Percentiles rank a stretch among this genome's conserved stretches.
These are phyloP conservation scores for Alnus glutinosa DNA, from an alignment of 306 rosid genomes.

Conservation along the genomic window DNA sequence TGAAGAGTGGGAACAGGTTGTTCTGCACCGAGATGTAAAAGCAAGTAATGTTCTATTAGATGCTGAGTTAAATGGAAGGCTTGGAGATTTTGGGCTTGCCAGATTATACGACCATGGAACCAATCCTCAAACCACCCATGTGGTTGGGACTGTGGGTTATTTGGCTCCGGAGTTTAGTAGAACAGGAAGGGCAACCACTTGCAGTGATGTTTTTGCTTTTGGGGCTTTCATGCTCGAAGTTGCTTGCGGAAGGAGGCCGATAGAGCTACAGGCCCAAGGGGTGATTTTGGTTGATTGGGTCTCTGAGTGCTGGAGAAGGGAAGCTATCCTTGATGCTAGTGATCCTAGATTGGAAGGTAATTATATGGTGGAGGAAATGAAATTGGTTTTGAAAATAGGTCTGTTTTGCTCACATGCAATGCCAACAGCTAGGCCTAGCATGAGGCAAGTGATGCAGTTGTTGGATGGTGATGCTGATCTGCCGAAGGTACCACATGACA, in stretches of 20 bases:
- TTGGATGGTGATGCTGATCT: slow-evolving; percentile 42
- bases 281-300: slow-evolving; percentile 60
- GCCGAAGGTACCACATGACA: slow-evolving; percentile 26
- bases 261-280: slow-evolving; percentile 35
- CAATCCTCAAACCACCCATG: slow-evolving; percentile 66
- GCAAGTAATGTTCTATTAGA: slow-evolving; percentile 75
- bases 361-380: slow-evolving; percentile 42
- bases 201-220: slow-evolving; percentile 61
- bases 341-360: slow-evolving; percentile 44
- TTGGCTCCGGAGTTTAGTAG: slow-evolving; percentile 65
- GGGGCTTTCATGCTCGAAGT: slow-evolving; percentile 68
- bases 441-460: slow-evolving; percentile 54
- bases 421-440: slow-evolving; percentile 55
- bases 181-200: slow-evolving; percentile 61
- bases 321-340: slow-evolving; percentile 45
- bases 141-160: slow-evolving; percentile 80
- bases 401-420: slow-evolving; percentile 50
- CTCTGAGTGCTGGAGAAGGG: slow-evolving; percentile 39
- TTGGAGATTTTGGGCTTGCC: slow-evolving; percentile 81
- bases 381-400: slow-evolving; percentile 56
- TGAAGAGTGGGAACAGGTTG: slow-evolving; percentile 69
- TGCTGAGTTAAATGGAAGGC: slow-evolving; percentile 53
- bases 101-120: slow-evolving; percentile 58
- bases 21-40: slow-evolving; percentile 72
- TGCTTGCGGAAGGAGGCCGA: slow-evolving; percentile 68